These are phyloP conservation scores for Helichrysum umbraculigerum DNA, from an alignment of 129 eudicot species.

Conservation along the genomic window DNA sequence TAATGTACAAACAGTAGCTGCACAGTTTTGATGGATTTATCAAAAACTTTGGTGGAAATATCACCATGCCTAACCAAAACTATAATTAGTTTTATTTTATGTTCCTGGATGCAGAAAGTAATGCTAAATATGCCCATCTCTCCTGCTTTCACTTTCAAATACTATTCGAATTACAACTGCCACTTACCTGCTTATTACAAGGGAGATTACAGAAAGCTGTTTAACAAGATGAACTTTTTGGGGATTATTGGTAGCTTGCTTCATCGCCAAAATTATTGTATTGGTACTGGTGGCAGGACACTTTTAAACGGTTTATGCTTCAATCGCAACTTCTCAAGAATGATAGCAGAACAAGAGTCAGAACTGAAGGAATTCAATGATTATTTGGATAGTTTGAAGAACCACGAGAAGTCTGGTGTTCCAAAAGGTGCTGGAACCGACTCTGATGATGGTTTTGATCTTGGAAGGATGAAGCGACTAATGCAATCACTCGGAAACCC, in stretches of 20 bases:
- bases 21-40: too few species aligned
- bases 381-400: conserved; percentile 71
- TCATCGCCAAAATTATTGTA: conserved; percentile 11
- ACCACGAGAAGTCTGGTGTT: conserved; percentile 88
- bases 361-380: conserved; percentile 59
- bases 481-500: conserved; percentile 82
- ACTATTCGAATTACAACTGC: neutral
- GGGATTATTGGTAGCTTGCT: neutral
- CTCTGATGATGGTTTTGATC: conserved; percentile 84
- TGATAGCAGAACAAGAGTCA: conserved; percentile 38
- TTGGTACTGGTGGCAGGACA: conserved; percentile 1
- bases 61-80: neutral
- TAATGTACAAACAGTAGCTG: too few species aligned
- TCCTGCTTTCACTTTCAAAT: neutral
- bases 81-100: neutral
- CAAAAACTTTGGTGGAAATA: too few species aligned
- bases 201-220: neutral
- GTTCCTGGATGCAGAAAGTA: neutral
- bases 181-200: neutral
- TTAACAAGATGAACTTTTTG: conserved; percentile 21
- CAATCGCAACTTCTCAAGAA: conserved; percentile 35
- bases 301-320: conserved; percentile 21
- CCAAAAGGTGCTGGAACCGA: conserved; percentile 91
- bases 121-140: neutral
- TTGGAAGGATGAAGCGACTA: conserved; percentile 80